Base-by-base conservation (phyloP, 2,329 filamentous ascomycete genomes). In the Sporothrix pseudoabietina region DNA sequence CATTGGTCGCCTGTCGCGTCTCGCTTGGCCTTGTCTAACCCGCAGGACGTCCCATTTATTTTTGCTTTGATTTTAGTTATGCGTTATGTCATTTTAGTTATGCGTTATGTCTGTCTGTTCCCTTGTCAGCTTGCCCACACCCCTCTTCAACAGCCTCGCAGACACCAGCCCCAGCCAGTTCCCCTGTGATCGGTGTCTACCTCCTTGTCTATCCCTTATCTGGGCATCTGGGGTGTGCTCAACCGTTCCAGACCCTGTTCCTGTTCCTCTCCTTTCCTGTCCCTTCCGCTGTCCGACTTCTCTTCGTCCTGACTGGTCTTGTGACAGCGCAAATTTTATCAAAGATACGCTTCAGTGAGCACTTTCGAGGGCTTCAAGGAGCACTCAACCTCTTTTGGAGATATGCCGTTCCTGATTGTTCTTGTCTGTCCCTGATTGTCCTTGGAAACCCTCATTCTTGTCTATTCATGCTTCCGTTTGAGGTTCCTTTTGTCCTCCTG, bases 291-390 rank as follows among this genome's bases (percentile, higher is more conserved):
- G 47, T 41, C 69, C 69, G 69, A 32, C 69, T 71, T 71, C 69
- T 71, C 69, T 71, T 71, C 69, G 69, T 61, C 69, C 69, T 61
- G 39, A 26, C 32, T 71, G 54, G 49, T 61, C 69, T 71, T 71
- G 69, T 71, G 69, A 71, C 69, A 54, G 22, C 16, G 32, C 54
- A 61, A 61, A 71, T 49, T 59, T 59, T 59, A 39, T 35, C 30
- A 39, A 14, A 14, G 26, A 52, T 32, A 68, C 44, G 26, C 14
- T 49, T 14, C 8, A 10, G 26, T 12, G 8, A 68, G 41, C 30
- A 14, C 12, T 22, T 26, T 26, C 22, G 4, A 26, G 26, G 61
- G 2, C 14, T 26, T 26, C 22, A 12, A 26, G 26, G 61, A 6
- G 10, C n/a, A 22, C 12, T 47, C 22, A 26, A 30, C 61, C 39